phyloP scores from a whole-genome alignment of 2,329 filamentous ascomycete species.

The Cercospora sesami region DNA sequence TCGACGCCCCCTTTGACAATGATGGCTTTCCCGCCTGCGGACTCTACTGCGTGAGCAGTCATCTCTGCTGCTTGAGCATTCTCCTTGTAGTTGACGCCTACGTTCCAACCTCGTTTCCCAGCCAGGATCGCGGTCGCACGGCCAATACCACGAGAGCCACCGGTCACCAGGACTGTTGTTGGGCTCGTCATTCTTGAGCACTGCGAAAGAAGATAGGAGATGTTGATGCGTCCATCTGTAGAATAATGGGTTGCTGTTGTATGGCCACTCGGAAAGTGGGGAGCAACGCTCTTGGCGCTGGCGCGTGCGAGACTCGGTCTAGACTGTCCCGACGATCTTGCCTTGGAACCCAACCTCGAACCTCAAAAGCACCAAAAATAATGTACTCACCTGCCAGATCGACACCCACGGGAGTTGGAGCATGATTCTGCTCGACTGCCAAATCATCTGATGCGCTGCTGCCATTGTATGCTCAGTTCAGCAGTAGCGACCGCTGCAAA shows the following conservation, averaged over 20 bases:
- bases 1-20: constrained; percentile 28
- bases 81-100: constrained; percentile 33
- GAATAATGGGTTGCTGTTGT: not conserved
- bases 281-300: not conserved
- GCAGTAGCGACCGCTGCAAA: not conserved
- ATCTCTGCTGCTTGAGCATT: constrained; percentile 26
- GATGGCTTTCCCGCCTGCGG: constrained; percentile 27
- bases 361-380: not conserved
- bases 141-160: constrained; percentile 33
- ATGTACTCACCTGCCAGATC: not conserved
- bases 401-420: not conserved
- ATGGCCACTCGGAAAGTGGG: not conserved
- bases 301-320: not conserved
- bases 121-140: constrained; percentile 30
- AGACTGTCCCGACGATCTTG: not conserved
- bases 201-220: not conserved
- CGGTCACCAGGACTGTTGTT: constrained; percentile 27
- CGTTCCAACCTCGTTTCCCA: constrained; percentile 30
- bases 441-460: not conserved
- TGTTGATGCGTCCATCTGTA: not conserved
- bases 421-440: not conserved
- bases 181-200: not conserved
- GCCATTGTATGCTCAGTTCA: not conserved
- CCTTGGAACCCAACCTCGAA: not conserved
- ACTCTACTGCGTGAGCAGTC: constrained; percentile 25